Base-by-base conservation (phyloP, 129 eudicot species). In the Ambrosia trifida region DNA sequence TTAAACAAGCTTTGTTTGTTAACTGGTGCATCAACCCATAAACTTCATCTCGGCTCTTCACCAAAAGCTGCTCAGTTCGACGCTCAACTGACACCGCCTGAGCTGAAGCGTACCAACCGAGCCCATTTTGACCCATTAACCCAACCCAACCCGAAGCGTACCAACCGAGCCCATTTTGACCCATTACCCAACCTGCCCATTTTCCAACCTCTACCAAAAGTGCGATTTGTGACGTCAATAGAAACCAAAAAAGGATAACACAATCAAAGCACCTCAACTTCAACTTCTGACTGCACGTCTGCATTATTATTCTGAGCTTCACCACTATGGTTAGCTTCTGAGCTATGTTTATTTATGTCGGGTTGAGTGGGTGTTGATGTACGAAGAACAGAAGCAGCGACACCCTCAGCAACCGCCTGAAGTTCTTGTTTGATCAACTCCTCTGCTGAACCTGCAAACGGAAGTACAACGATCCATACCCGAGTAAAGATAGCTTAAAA, bases 361-460 rank as follows among this genome's bases (percentile, higher is more conserved):
- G 86, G 65, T 76, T 86, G 79, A 45, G 89, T 77, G 46, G 80
- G 83, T 24, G 74, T 80, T 14, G 96, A 87, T 36, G 95, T 76
- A 66, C 82, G 88, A 74, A 87, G 87, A 75, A 89, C 92, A 68
- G 92, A 83, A 66, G 98, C 95, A 62, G 97, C 97, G 33, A 94
- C 96, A 49, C 95, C 98, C 78, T 93, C 96, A 18, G 98, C 96
- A 75, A 91, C 95, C 7, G 93, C 95, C 76, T 87, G 97, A 72
- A 89, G 98, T 86, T 94, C 97, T 81, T 89, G 96, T 79, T 94
- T 94, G 11, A 90, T 82, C 50, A 62, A 62, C 45, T 94, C 98
- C 81, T 94, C 98, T 11, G 82, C 86, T 24, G 91, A 89, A 60
- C 93, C 98, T 91, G 70, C 77, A 74, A 18, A 61, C 77, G 43